Percentiles rank a stretch among this genome's conserved stretches.
Conservation (phyloP, 2,329 filamentous ascomycete genomes). For the Apiospora phragmitis region DNA sequence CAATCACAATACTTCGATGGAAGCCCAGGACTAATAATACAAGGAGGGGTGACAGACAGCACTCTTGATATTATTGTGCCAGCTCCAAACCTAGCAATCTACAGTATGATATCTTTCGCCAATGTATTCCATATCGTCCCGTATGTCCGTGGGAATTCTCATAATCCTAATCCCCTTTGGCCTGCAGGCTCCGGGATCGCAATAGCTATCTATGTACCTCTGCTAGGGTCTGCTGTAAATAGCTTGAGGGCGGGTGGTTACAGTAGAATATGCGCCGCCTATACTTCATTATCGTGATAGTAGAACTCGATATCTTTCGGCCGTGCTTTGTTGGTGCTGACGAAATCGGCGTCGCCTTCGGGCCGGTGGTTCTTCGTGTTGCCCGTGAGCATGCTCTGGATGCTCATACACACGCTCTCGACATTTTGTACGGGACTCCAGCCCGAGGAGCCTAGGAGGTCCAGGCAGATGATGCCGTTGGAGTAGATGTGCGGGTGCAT, state of each 20-base stretch:
- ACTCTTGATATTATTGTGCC: not conserved
- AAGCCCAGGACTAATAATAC: not conserved
- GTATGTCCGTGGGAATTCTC: not conserved
- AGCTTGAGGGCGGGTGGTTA: not conserved
- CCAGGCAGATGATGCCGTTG: constrained; percentile 97
- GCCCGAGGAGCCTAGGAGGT: constrained; percentile 81
- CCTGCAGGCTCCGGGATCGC: not conserved
- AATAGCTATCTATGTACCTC: not conserved
- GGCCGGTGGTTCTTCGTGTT: constrained; percentile 91
- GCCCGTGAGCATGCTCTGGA: constrained; percentile 97
- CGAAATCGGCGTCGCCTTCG: constrained; percentile 87
- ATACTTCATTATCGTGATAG: constrained; percentile 88
- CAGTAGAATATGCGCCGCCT: constrained; percentile 13
- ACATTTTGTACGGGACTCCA: constrained; percentile 98
- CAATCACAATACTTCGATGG: not conserved
- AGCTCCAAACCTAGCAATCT: not conserved
- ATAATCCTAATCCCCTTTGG: not conserved
- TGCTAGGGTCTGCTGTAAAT: not conserved
- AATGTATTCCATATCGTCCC: not conserved
- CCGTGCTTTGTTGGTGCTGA: constrained; percentile 73
- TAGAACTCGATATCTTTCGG: constrained; percentile 90
- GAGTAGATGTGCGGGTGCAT: constrained; percentile 98
- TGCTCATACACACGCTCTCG: constrained; percentile 93
- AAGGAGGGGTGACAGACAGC: not conserved
- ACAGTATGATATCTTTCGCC: not conserved